These are phyloP conservation scores for Xanthoconium separans DNA, from an alignment of 1,284 basidiomycete genomes.

Conservation along the genomic window DNA sequence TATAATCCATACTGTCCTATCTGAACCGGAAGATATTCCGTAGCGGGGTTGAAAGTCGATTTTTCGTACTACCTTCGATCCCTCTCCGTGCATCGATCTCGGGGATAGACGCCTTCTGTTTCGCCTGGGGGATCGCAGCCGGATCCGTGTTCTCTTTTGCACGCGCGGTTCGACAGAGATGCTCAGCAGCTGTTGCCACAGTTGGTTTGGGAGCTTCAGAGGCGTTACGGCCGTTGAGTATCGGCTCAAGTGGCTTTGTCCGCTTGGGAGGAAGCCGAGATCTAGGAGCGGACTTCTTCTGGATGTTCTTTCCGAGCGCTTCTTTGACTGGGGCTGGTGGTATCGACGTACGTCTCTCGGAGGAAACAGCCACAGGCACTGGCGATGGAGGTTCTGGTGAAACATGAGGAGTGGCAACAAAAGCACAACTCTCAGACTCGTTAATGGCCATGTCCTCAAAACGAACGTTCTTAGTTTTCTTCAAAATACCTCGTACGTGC, in stretches of 20 bases:
- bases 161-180: constrained; percentile 15
- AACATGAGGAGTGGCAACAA: background rate
- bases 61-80: constrained; percentile 33
- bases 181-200: constrained; percentile 7
- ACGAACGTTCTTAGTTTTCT: constrained; percentile 34
- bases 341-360: constrained; percentile 13
- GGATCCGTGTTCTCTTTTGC: constrained; percentile 16
- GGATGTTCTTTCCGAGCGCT: background rate
- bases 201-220: constrained; percentile 4
- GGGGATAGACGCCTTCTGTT: constrained; percentile 17
- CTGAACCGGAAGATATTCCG: constrained; percentile 50
- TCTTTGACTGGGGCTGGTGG: constrained; percentile 3
- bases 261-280: constrained; percentile 18
- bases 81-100: constrained; percentile 28
- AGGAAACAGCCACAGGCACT: constrained; percentile 6
- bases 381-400: constrained; percentile 16
- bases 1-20: constrained; percentile 21
- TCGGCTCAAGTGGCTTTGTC: constrained; percentile 5
- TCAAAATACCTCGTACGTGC: constrained; percentile 31
- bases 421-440: constrained; percentile 1
- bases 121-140: constrained; percentile 7
- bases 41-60: constrained; percentile 45
- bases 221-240: background rate
- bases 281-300: constrained; percentile 11
- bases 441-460: constrained; percentile 25